Evolutionary conservation across 306 rosid genomes (phyloP).

Genomic region (Dicorynia guianensis): DNA sequence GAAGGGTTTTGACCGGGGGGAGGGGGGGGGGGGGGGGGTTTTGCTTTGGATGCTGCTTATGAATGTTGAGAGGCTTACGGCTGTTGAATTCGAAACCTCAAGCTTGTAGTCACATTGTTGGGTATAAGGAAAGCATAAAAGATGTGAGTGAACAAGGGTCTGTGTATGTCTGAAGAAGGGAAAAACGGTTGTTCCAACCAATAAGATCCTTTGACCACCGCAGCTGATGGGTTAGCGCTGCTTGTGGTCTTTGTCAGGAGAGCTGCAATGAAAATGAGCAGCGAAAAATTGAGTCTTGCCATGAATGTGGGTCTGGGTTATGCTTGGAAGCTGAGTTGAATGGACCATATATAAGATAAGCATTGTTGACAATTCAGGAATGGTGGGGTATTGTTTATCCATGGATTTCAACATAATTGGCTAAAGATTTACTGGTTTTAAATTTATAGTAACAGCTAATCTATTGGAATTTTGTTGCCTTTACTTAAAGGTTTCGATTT

Average conservation of each 20-base stretch:
- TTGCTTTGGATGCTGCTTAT: slow-evolving; percentile 47
- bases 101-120: slow-evolving; percentile 51
- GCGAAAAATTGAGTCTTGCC: slow-evolving; percentile 23
- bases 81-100: slow-evolving; percentile 41
- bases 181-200: slow-evolving; percentile 50
- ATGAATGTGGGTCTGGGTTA: background rate
- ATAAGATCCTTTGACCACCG: slow-evolving; percentile 61
- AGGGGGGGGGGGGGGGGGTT: slow-evolving; percentile 41
- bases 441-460: background rate
- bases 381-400: background rate
- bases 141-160: slow-evolving; percentile 71
- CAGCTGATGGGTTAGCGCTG: background rate
- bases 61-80: slow-evolving; percentile 49
- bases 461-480: too few relatives aligned
- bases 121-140: slow-evolving; percentile 67
- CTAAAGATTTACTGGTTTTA: background rate
- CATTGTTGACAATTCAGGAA: background rate
- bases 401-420: background rate
- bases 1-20: slow-evolving; percentile 50
- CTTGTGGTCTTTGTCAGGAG: slow-evolving; percentile 11
- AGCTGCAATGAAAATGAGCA: slow-evolving; percentile 14
- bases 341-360: background rate
- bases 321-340: too few relatives aligned
- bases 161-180: slow-evolving; percentile 70
- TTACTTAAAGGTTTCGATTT: too few relatives aligned